Evolutionary conservation across 148 eudicot species (phyloP).

Genomic region (Rhododendron simsii): DNA sequence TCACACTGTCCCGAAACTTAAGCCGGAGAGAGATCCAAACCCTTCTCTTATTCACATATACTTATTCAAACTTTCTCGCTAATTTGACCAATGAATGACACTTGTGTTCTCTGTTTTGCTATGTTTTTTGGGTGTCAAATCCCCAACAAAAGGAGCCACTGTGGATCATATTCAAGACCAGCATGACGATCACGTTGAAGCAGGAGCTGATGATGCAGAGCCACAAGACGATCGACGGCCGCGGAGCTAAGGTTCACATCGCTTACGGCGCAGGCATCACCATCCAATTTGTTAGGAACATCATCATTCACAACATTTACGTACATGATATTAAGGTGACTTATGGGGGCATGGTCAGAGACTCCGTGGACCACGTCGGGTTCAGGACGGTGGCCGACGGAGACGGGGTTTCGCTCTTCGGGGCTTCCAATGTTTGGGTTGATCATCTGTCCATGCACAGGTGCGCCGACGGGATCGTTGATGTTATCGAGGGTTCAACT

Average conservation of each 20-base stretch:
- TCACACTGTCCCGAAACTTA: no score
- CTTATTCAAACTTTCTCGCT: neutral
- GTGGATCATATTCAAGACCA: slow-evolving; percentile 45
- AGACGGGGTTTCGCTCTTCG: slow-evolving; percentile 40
- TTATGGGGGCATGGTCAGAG: slow-evolving; percentile 27
- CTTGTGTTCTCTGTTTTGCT: no score
- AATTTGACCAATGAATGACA: neutral
- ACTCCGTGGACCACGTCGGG: slow-evolving; percentile 34
- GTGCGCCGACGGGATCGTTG: slow-evolving; percentile 45
- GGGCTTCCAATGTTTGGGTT: slow-evolving; percentile 39
- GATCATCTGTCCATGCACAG: slow-evolving; percentile 36
- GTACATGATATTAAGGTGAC: slow-evolving; percentile 41
- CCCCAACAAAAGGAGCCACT: slow-evolving; percentile 33
- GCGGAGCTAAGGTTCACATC: slow-evolving; percentile 48
- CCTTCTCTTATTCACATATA: no score
- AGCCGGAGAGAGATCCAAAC: no score
- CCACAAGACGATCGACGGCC: slow-evolving; percentile 54
- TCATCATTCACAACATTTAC: slow-evolving; percentile 55
- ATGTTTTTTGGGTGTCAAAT: no score
- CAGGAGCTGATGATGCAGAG: slow-evolving; percentile 46
- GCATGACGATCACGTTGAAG: slow-evolving; percentile 49
- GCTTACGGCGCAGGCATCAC: slow-evolving; percentile 60
- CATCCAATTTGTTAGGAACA: slow-evolving; percentile 43
- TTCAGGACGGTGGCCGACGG: slow-evolving; percentile 35
- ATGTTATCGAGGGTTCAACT: slow-evolving; percentile 43